These are phyloP conservation scores for Aspergillus neoniger DNA, from an alignment of 2,329 filamentous ascomycete species.

Conservation along the genomic window DNA sequence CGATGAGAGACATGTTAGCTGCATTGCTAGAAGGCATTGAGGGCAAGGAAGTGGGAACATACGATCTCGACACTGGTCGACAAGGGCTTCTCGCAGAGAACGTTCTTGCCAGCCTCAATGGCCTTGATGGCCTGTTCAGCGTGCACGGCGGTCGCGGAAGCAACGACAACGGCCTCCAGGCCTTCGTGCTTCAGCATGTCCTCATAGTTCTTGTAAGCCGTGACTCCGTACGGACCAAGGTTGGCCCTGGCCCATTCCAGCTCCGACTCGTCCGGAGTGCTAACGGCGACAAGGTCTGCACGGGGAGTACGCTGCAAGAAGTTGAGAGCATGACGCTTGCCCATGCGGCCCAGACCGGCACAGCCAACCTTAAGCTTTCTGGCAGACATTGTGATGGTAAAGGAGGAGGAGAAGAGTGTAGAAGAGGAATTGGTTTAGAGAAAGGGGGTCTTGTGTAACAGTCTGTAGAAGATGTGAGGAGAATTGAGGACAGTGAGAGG, in stretches of 20 bases:
- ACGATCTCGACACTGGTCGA: conserved; percentile 62
- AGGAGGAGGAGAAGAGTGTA: background rate
- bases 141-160: conserved; percentile 58
- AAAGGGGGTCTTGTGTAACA: background rate
- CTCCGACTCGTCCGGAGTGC: conserved; percentile 49
- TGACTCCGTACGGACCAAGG: conserved; percentile 55
- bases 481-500: background rate
- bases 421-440: background rate
- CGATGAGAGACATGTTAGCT: background rate
- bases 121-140: conserved; percentile 61
- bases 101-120: conserved; percentile 56
- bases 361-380: conserved; percentile 42
- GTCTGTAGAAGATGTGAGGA: background rate
- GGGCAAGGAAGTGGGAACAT: conserved; percentile 24
- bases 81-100: conserved; percentile 58
- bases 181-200: conserved; percentile 59
- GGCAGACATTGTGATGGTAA: background rate
- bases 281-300: conserved; percentile 53
- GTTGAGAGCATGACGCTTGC: conserved; percentile 53
- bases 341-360: conserved; percentile 55
- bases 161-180: conserved; percentile 58
- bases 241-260: conserved; percentile 54
- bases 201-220: conserved; percentile 56
- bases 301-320: conserved; percentile 51
- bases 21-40: background rate